Base-by-base conservation (phyloP, 2,329 filamentous ascomycete species). In the Zelopaecilomyces penicillatus region DNA sequence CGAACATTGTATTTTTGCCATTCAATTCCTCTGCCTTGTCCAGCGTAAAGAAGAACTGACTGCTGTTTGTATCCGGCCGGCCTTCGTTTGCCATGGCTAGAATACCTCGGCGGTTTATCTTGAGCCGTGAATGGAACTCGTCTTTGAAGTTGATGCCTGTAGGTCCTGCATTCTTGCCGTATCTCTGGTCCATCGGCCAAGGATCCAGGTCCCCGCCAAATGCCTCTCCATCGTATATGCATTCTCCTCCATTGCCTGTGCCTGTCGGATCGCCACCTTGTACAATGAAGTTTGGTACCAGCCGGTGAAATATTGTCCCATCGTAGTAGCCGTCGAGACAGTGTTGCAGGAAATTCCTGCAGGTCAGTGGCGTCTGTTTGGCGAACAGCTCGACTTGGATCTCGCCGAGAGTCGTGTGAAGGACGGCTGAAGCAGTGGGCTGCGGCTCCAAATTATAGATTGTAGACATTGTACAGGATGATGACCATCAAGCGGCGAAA, bases 41-140 rank as follows among this genome's bases (percentile, higher is more conserved):
- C 43, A 98, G 68, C 0, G 93, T 97, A 50, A 98, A 83, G 70
- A 98, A 98, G 73, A 97, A 97, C 65, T 98, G 93, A 63, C 88
- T 95, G 31, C 88, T 87, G 67, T 97, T 97, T 44, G 86, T 86
- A 57, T 90, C 75, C 30, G 77, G 76, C 42, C 68, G 70, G 38
- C 89, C 83, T 49, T 86, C 84, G 64, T 97, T 97, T 29, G 93
- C 93, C 89, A 97, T 96, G n/a, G 87, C 93, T 55, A 98, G 67
- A 55, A 97, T 68, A 0, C 93, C 93, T 48, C 93, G 76, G 39
- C 93, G 76, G 57, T 94, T 97, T 72, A 93, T 97, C 64, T 94
- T 94, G 53, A 98, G 72, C 30, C 93, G 78, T 55, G 84, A 88
- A 65, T 97, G 91, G 53, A 96, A 85, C 62, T 98, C 93, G 69